Conservation (phyloP, 2,329 filamentous ascomycete species). For the Botrytis galanthina region DNA sequence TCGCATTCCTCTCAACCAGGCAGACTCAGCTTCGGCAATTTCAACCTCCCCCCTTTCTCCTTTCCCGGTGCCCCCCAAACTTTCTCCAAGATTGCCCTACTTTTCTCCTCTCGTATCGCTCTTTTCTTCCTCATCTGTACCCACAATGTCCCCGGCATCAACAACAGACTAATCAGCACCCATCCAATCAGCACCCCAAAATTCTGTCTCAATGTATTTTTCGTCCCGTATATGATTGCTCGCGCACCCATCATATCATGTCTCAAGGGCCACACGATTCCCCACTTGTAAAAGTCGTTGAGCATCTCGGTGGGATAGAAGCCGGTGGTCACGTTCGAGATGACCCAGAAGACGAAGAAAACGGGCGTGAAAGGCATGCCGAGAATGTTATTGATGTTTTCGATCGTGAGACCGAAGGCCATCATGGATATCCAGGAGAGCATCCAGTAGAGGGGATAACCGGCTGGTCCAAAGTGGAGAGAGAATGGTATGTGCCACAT, state of each 20-base stretch:
- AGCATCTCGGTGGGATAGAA: constrained; percentile 28
- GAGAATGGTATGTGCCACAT: constrained; percentile 26
- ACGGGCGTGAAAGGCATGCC: constrained; percentile 27
- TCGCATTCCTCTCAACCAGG: not conserved
- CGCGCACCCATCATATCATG: constrained; percentile 26
- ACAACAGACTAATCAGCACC: constrained; percentile 22
- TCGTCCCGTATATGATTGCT: constrained; percentile 26
- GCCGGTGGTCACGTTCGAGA: constrained; percentile 26
- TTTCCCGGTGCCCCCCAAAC: constrained; percentile 21
- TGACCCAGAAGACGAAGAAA: constrained; percentile 30
- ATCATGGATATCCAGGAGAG: constrained; percentile 28
- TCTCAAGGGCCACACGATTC: constrained; percentile 25
- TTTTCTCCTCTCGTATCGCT: constrained; percentile 18
- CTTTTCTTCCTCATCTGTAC: constrained; percentile 24
- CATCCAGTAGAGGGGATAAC: constrained; percentile 29
- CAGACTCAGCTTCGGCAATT: constrained; percentile 6
- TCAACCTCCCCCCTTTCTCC: constrained; percentile 15
- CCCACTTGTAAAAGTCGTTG: constrained; percentile 27
- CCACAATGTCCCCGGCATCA: constrained; percentile 28
- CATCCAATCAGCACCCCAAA: constrained; percentile 25
- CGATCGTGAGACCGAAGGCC: constrained; percentile 28
- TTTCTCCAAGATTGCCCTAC: constrained; percentile 23
- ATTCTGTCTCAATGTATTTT: constrained; percentile 26
- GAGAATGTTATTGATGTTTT: constrained; percentile 27
- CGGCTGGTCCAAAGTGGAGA: constrained; percentile 24